Percentiles rank a stretch among this genome's conserved stretches.
Evolutionary conservation across 2,329 filamentous ascomycete genomes (phyloP).

Genomic region (Exophiala aquamarina): DNA sequence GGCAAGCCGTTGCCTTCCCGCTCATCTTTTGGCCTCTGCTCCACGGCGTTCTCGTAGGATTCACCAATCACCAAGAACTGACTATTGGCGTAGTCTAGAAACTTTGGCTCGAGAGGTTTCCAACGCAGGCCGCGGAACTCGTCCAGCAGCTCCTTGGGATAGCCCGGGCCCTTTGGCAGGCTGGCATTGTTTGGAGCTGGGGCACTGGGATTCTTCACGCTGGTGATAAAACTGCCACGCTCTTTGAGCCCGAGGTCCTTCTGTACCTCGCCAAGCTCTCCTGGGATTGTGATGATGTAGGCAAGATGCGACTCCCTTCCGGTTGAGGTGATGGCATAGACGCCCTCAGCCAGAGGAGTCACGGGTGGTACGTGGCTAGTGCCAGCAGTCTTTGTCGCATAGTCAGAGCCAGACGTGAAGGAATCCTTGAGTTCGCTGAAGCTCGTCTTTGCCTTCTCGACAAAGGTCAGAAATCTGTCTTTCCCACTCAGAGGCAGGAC

Average conservation of each 20-base stretch:
- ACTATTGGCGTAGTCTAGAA: constrained; percentile 71
- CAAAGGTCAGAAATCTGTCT: constrained; percentile 78
- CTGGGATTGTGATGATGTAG: constrained; percentile 75
- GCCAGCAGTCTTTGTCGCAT: constrained; percentile 74
- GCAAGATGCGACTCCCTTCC: constrained; percentile 72
- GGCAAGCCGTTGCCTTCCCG: constrained; percentile 57
- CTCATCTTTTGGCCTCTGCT: constrained; percentile 56
- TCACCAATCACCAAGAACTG: constrained; percentile 78
- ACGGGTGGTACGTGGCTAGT: constrained; percentile 68
- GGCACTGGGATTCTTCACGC: constrained; percentile 75
- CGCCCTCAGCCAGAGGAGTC: constrained; percentile 76
- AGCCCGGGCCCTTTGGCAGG: constrained; percentile 66
- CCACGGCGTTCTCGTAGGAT: constrained; percentile 51
- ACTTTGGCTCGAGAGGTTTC: constrained; percentile 70
- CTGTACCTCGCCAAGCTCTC: constrained; percentile 69
- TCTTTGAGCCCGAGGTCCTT: constrained; percentile 69
- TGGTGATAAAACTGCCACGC: constrained; percentile 75
- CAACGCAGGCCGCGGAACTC: constrained; percentile 74
- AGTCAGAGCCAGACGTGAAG: constrained; percentile 67
- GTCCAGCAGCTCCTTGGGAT: constrained; percentile 68
- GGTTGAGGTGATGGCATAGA: constrained; percentile 77
- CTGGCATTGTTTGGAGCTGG: constrained; percentile 63
- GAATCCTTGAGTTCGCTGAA: constrained; percentile 70
- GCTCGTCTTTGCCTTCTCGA: constrained; percentile 69
- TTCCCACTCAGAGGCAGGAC: constrained; percentile 66